These are phyloP conservation scores for Rhizophagus clarus DNA, from an alignment of 192 early-diverging fungal genomes.

Conservation along the genomic window DNA sequence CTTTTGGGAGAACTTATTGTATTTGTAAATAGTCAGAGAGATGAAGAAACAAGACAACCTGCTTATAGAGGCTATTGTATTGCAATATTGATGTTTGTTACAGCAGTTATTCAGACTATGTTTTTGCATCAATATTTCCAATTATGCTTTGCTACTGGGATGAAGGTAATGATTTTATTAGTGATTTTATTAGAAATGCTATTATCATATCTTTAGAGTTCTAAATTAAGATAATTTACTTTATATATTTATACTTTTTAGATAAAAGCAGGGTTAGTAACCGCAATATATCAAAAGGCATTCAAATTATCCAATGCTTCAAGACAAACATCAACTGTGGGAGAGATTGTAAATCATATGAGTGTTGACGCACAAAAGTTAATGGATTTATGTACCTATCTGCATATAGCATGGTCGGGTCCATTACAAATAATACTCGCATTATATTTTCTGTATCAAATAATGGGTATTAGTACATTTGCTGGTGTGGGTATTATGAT, in stretches of 20 bases:
- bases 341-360: conserved; percentile 63
- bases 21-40: conserved; percentile 64
- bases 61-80: conserved; percentile 79
- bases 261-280: conserved; percentile 71
- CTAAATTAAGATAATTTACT: too few species aligned
- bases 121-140: conserved; percentile 92
- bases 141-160: conserved; percentile 73
- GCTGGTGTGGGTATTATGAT: conserved; percentile 86
- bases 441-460: conserved; percentile 75
- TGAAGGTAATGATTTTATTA: conserved; percentile 53
- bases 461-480: conserved; percentile 80
- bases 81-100: conserved; percentile 78
- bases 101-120: conserved; percentile 74
- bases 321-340: conserved; percentile 74
- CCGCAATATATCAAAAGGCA: conserved; percentile 86
- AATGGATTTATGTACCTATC: conserved; percentile 65
- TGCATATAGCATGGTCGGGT: conserved; percentile 76
- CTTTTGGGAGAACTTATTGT: conserved; percentile 73
- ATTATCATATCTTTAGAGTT: neutral
- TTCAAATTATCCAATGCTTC: conserved; percentile 77
- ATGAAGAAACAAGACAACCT: conserved; percentile 53
- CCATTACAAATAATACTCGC: conserved; percentile 79
- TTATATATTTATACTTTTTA: neutral
- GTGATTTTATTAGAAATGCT: too few species aligned
- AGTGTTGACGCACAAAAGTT: conserved; percentile 67